Conservation (phyloP, 2,329 filamentous ascomycete species). For the Microcyclospora tardicrescens region DNA sequence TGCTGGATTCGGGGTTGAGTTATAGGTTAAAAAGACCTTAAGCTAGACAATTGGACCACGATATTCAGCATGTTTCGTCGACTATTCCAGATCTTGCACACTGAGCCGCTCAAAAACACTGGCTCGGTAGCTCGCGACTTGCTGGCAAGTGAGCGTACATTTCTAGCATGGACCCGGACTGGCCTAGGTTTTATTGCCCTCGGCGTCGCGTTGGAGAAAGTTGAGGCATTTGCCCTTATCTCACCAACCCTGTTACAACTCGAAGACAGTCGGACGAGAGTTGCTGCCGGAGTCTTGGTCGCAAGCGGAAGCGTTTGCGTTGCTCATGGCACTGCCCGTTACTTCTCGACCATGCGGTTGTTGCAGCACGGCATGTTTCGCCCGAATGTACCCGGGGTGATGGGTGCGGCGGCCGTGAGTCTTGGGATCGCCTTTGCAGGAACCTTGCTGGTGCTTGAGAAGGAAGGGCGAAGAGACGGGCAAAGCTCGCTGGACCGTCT, state of each 20-base stretch:
- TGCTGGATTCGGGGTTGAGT: too few relatives aligned
- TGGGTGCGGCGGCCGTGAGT: slow-evolving; percentile 17
- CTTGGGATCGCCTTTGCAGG: slow-evolving; percentile 20
- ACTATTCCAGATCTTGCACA: slow-evolving; percentile 7
- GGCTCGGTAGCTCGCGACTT: slow-evolving; percentile 40
- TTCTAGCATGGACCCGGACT: slow-evolving; percentile 40
- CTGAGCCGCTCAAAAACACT: slow-evolving; percentile 28
- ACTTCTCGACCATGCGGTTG: slow-evolving; percentile 32
- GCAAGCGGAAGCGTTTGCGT: slow-evolving; percentile 34
- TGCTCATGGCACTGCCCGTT: slow-evolving; percentile 35
- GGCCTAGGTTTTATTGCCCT: slow-evolving; percentile 41
- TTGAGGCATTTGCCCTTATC: slow-evolving; percentile 27
- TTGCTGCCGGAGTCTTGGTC: slow-evolving; percentile 27
- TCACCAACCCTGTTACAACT: slow-evolving; percentile 14
- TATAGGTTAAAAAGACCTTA: too few relatives aligned
- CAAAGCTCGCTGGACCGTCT: neutral
- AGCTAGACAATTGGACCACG: too few relatives aligned
- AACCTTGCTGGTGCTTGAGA: slow-evolving; percentile 16
- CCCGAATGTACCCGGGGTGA: slow-evolving; percentile 21
- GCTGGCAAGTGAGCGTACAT: slow-evolving; percentile 42
- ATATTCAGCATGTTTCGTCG: slow-evolving; percentile 7
- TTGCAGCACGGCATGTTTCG: slow-evolving; percentile 33
- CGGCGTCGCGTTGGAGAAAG: slow-evolving; percentile 38
- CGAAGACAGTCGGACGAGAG: slow-evolving; percentile 22
- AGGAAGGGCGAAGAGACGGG: slow-evolving; percentile 10